Conservation (phyloP, 1,284 basidiomycete genomes). For the Coniophora puteana region DNA sequence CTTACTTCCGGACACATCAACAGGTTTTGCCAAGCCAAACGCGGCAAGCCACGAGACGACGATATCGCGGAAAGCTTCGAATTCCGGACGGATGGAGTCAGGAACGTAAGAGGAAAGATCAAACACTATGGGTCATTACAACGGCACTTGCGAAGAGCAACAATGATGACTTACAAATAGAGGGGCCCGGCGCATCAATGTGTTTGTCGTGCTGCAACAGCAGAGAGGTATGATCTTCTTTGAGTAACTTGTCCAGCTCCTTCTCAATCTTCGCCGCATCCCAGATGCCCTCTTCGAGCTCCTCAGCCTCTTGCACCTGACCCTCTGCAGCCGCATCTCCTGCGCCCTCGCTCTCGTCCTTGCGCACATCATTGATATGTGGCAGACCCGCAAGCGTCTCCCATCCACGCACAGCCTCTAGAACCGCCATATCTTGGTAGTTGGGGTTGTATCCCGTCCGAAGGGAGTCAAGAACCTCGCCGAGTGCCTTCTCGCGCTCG, state of each 20-base stretch:
- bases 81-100: conserved; percentile 74
- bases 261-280: conserved; percentile 49
- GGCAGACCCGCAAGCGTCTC: conserved; percentile 74
- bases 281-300: conserved; percentile 52
- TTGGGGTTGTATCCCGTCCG: conserved; percentile 94
- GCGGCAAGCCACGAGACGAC: conserved; percentile 64
- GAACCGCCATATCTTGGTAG: conserved; percentile 98
- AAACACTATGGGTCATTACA: conserved; percentile 55
- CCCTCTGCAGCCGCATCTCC: conserved; percentile 16
- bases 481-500: conserved; percentile 73
- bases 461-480: conserved; percentile 82
- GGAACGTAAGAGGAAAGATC: conserved; percentile 85
- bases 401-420: conserved; percentile 94
- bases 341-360: conserved; percentile 32
- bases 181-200: conserved; percentile 43
- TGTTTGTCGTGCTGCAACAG: conserved; percentile 74
- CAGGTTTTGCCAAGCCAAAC: conserved; percentile 65
- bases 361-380: conserved; percentile 59
- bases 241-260: conserved; percentile 65
- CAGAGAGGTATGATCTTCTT: conserved; percentile 70
- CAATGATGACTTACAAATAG: conserved; percentile 44
- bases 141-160: background rate
- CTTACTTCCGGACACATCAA: too few relatives aligned
- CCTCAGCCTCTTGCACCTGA: conserved; percentile 19
- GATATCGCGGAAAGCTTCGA: conserved; percentile 65